Percentiles rank a stretch among this genome's conserved stretches.
phyloP scores from a whole-genome alignment of 73 alveolate species.

The Uronychia setigera region DNA sequence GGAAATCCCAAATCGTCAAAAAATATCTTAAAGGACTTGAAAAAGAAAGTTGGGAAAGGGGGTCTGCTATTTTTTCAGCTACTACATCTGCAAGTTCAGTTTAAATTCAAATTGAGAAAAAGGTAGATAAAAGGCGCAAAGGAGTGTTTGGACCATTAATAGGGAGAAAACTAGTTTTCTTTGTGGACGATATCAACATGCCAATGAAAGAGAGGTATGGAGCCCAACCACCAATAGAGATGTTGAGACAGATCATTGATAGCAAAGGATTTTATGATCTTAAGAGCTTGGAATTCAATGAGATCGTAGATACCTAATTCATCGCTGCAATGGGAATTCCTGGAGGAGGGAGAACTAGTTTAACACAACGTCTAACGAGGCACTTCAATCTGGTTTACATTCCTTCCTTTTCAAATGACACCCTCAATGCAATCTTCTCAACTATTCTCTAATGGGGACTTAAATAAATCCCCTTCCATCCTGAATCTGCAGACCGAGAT shows the following conservation, averaged over 20 bases:
- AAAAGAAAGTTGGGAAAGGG: conserved; percentile 54
- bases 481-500: too few relatives aligned
- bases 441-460: conserved; percentile 88
- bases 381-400: conserved; percentile 88
- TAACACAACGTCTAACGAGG: conserved; percentile 97
- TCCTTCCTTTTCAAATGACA: conserved; percentile 86
- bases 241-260: conserved; percentile 93
- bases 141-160: conserved; percentile 98
- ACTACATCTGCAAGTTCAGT: conserved; percentile 48
- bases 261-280: conserved; percentile 93
- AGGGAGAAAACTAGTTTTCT: conserved; percentile 93
- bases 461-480: conserved; percentile 85
- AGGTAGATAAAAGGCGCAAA: conserved; percentile 93
- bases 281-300: conserved; percentile 78
- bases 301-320: conserved; percentile 80
- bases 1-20: conserved; percentile 89
- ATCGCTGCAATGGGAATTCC: conserved; percentile 98
- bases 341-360: conserved; percentile 98
- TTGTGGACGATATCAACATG: conserved; percentile 97
- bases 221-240: conserved; percentile 97
- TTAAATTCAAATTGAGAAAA: conserved; percentile 95
- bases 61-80: conserved; percentile 32
- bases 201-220: conserved; percentile 96
- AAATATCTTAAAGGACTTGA: conserved; percentile 68
- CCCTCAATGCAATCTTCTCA: conserved; percentile 91